Evolutionary conservation across 1,284 basidiomycete genomes (phyloP), one percentile per base, ranked within the genome.

Genomic region (Stereum hirsutum): DNA sequence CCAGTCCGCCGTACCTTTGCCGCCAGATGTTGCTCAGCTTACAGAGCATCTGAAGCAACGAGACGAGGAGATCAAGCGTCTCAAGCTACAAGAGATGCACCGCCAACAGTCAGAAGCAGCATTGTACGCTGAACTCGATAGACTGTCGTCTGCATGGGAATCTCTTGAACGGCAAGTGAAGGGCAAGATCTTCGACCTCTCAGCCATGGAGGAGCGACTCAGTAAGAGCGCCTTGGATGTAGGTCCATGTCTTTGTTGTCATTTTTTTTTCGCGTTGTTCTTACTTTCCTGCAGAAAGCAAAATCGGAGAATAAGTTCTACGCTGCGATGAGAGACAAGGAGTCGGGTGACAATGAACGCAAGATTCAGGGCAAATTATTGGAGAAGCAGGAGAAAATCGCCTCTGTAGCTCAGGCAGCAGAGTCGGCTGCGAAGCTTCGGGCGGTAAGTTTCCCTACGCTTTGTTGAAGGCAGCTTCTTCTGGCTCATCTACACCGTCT

Each of bases 131-230:
- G 94, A 98, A 63, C 66, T 97, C 5, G 93, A 96, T 49, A 81
- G 82, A 51, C 60, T 98, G 23, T 91, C 90, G 12, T 74, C 78
- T 38, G 83, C 91, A 0, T 97, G 91, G 87, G 89, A 93, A 54
- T 66, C 74, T n/a, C 67, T 94, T 24, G 90, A 95, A 52, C 73
- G 77, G 41, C 87, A 91, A 50, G 75, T 92, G 35, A 81, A 85
- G 51, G 82, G 72, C 59, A 95, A 95, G 61, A 78, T 92, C 1
- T 88, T 89, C 50, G 87, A 95, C 45, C 66, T 97, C 23, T 68
- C 74, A 32, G 70, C 69, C 12, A 67, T 84, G 56, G 95, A 99
- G 59, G 85, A 92, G 41, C 80, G 79, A 46, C 57, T 94, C 39
- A 60, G 64, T 42, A 86, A 81, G 57, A 59, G 68, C 31, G 64